phyloP scores from a whole-genome alignment of 108 stramenopile species.

The Nitzschia sp. region DNA sequence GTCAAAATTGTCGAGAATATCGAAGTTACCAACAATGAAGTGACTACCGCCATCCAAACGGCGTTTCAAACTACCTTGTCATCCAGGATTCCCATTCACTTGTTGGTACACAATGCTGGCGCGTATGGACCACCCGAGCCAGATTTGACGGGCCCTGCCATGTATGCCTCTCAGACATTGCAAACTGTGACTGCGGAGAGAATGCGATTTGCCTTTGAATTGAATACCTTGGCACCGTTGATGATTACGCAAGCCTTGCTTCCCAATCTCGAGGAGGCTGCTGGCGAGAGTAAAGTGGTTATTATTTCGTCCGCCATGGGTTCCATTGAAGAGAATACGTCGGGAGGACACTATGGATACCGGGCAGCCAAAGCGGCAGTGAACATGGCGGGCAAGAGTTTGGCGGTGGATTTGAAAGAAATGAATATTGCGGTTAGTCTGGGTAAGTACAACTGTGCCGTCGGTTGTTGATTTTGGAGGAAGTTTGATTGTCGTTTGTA shows the following conservation, averaged over 20 bases:
- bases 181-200: constrained; percentile 29
- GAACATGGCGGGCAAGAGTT: constrained; percentile 46
- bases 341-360: constrained; percentile 44
- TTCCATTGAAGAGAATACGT: constrained; percentile 37
- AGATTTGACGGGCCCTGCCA: background rate
- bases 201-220: constrained; percentile 37
- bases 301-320: constrained; percentile 38
- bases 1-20: constrained; percentile 21
- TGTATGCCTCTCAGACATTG: constrained; percentile 18
- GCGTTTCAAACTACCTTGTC: background rate
- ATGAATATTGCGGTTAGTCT: constrained; percentile 22
- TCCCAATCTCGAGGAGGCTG: constrained; percentile 20
- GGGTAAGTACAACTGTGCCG: too few relatives aligned
- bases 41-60: background rate
- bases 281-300: constrained; percentile 18
- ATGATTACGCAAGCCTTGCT: constrained; percentile 34
- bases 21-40: constrained; percentile 15
- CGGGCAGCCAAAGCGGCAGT: constrained; percentile 45
- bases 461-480: too few relatives aligned
- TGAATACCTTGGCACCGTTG: constrained; percentile 39
- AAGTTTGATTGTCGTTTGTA: background rate
- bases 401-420: constrained; percentile 35
- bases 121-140: constrained; percentile 31
- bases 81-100: constrained; percentile 15
- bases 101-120: constrained; percentile 38